Evolutionary conservation across 495 filamentous ascomycete species (phyloP).

Genomic region (Trichodelitschia bisporula): DNA sequence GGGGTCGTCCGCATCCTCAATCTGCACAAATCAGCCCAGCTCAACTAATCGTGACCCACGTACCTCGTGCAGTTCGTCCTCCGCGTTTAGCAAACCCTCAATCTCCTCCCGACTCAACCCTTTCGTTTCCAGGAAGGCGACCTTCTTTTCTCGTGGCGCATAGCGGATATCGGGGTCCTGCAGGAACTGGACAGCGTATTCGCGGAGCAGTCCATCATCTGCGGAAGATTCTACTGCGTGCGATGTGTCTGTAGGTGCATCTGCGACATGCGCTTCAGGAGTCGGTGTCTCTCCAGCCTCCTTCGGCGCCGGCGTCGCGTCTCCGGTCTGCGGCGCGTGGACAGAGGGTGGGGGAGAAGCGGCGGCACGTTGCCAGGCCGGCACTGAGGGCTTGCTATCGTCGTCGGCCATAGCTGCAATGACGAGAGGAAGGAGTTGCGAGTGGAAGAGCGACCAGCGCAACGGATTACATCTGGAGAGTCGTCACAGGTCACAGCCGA

Average conservation of each 20-base stretch:
- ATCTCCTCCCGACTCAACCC: constrained; percentile 46
- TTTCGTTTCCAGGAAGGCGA: constrained; percentile 57
- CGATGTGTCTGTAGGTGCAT: constrained; percentile 6
- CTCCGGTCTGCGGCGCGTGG: constrained; percentile 1
- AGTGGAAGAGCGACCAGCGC: no score
- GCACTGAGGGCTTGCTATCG: constrained; percentile 18
- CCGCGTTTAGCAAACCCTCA: constrained; percentile 29
- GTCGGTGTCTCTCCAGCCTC: no score
- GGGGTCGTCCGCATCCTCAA: no score
- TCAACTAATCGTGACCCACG: no score
- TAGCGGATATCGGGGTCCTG: constrained; percentile 49
- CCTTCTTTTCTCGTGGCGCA: constrained; percentile 45
- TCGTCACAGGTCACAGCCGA: no score
- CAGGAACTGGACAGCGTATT: constrained; percentile 59
- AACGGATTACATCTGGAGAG: no score
- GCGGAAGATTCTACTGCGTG: constrained; percentile 5
- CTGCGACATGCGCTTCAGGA: not conserved
- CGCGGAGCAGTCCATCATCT: constrained; percentile 6
- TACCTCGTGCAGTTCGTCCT: no score
- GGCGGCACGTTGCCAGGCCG: constrained; percentile 20
- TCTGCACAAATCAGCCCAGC: no score
- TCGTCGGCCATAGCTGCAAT: constrained; percentile 16
- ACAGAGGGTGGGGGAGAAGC: constrained; percentile 2
- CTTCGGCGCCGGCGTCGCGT: constrained; percentile 1
- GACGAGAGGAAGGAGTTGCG: no score